phyloP scores from a whole-genome alignment of 1,284 basidiomycete genomes.

The Grifola frondosa region DNA sequence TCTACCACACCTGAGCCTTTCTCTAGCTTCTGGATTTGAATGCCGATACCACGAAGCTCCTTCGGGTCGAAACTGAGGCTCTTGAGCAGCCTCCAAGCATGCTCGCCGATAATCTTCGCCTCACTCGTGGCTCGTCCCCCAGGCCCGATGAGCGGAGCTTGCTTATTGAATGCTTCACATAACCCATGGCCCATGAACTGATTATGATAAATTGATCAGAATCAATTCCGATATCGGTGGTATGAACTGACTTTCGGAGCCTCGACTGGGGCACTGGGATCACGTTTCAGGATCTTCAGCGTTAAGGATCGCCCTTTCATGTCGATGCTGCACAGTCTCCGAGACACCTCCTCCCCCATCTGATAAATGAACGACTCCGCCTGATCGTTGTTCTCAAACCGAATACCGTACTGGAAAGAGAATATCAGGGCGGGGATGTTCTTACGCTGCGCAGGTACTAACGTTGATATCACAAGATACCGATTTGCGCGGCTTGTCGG shows the following conservation, averaged over 20 bases:
- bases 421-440: slow-evolving; percentile 12
- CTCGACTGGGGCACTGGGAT: slow-evolving; percentile 85
- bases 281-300: slow-evolving; percentile 87
- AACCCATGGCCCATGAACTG: slow-evolving; percentile 92
- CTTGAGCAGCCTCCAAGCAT: slow-evolving; percentile 76
- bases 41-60: slow-evolving; percentile 91
- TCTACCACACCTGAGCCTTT: slow-evolving; percentile 27
- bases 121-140: slow-evolving; percentile 76
- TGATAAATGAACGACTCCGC: slow-evolving; percentile 77
- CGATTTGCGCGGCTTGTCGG: too few relatives aligned
- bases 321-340: slow-evolving; percentile 63
- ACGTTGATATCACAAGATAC: slow-evolving; percentile 93
- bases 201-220: background rate
- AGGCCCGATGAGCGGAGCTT: slow-evolving; percentile 55
- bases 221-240: background rate
- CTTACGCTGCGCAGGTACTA: too few relatives aligned
- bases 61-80: slow-evolving; percentile 76
- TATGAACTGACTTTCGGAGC: slow-evolving; percentile 74
- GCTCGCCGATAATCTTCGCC: slow-evolving; percentile 67
- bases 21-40: slow-evolving; percentile 91
- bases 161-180: slow-evolving; percentile 84
- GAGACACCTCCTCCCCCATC: slow-evolving; percentile 76
- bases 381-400: slow-evolving; percentile 82
- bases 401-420: slow-evolving; percentile 81
- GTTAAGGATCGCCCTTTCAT: slow-evolving; percentile 76